Percentiles rank a stretch among this genome's conserved stretches.
Conservation (phyloP, 441 rosid genomes). For the Kokia cookei region DNA sequence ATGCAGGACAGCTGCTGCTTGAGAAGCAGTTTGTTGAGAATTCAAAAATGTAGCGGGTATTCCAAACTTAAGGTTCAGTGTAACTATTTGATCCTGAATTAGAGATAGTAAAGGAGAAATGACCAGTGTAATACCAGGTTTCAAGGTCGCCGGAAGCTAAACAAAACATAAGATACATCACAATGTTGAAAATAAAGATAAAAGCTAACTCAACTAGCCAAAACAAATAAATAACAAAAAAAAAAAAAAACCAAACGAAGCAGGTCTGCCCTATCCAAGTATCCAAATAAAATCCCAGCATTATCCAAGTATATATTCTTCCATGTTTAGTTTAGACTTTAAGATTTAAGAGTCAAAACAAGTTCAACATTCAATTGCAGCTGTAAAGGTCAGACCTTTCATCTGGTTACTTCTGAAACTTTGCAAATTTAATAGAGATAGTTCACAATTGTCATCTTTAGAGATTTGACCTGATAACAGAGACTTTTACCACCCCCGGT, state of each 20-base stretch:
- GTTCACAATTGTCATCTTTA: constrained; percentile 1
- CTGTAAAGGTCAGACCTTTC: not conserved
- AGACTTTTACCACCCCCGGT: constrained; percentile 97
- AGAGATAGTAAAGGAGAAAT: constrained; percentile 87
- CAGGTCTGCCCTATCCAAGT: not conserved
- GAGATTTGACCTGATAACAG: constrained; percentile 76
- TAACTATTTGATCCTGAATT: constrained; percentile 89
- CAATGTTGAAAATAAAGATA: constrained; percentile 1
- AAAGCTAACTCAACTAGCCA: not conserved
- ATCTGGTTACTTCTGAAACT: not conserved
- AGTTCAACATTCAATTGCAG: not conserved
- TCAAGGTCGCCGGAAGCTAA: constrained; percentile 91
- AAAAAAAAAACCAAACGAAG: not conserved
- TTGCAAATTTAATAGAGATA: not conserved
- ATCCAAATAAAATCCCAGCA: not conserved
- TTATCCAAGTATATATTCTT: not conserved
- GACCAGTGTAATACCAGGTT: constrained; percentile 85
- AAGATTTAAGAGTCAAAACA: not conserved
- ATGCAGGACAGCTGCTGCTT: constrained; percentile 70
- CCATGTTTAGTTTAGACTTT: not conserved
- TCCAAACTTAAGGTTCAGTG: constrained; percentile 76
- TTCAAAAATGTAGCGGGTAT: constrained; percentile 85
- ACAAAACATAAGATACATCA: constrained; percentile 5
- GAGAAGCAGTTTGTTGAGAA: constrained; percentile 85
- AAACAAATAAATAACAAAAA: not conserved